These are phyloP conservation scores for Dictyostelium discoideum DNA, from an alignment of 78 protist genomes.

Conservation along the genomic window dicty_2.7 NC_007090.3:2994501-2995000, in stretches of 20 bases:
- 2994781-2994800: conserved; percentile 26
- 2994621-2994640: conserved; percentile 17
- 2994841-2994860: conserved; percentile 76
- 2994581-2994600: conserved; percentile 24
- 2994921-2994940: too few species aligned
- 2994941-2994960: too few species aligned
- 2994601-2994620: neutral
- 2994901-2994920: conserved; percentile 31
- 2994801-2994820: conserved; percentile 75
- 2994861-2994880: conserved; percentile 55
- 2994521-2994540: conserved; percentile 22
- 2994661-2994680: conserved; percentile 55
- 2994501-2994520: conserved; percentile 77
- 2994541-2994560: conserved; percentile 22
- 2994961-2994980: neutral
- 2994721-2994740: conserved; percentile 43
- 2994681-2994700: conserved; percentile 30
- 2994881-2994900: conserved; percentile 80
- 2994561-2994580: conserved; percentile 16
- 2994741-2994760: conserved; percentile 64
- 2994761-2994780: conserved; percentile 44
- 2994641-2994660: conserved; percentile 38
- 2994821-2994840: conserved; percentile 68
- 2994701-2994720: conserved; percentile 34
- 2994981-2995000: neutral